Evolutionary conservation across 2,329 filamentous ascomycete genomes (phyloP).

Genomic region (Atkinsonella hypoxylon): DNA sequence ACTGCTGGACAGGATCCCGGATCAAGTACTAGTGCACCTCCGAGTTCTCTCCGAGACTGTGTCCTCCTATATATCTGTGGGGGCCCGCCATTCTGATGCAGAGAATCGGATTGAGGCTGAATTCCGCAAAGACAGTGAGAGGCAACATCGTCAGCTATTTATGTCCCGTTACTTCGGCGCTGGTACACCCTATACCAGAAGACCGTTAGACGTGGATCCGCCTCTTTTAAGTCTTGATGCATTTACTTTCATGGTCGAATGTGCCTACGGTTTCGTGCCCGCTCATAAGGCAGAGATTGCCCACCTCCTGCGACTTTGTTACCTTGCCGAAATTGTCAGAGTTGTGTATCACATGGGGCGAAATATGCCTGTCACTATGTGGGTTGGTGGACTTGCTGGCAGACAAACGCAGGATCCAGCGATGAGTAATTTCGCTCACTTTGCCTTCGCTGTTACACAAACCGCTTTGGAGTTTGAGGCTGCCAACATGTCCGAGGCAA

Average conservation of each 20-base stretch:
- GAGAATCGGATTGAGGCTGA: slow-evolving; percentile 53
- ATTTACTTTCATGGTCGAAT: slow-evolving; percentile 74
- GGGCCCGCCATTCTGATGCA: slow-evolving; percentile 49
- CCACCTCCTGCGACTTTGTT: slow-evolving; percentile 75
- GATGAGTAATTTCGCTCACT: slow-evolving; percentile 43
- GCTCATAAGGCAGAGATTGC: slow-evolving; percentile 61
- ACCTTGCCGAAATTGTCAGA: slow-evolving; percentile 83
- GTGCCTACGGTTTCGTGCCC: slow-evolving; percentile 56
- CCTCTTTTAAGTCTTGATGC: slow-evolving; percentile 58
- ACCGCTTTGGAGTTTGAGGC: slow-evolving; percentile 30
- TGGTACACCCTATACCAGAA: slow-evolving; percentile 4
- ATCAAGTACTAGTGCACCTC: slow-evolving; percentile 74
- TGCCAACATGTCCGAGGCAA: slow-evolving; percentile 15
- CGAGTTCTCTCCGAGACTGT: slow-evolving; percentile 83
- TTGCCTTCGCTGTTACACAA: slow-evolving; percentile 37
- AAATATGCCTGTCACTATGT: slow-evolving; percentile 38
- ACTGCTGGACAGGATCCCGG: slow-evolving; percentile 71
- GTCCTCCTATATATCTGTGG: slow-evolving; percentile 70
- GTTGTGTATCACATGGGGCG: slow-evolving; percentile 50
- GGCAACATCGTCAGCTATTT: slow-evolving; percentile 68
- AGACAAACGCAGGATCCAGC: slow-evolving; percentile 31
- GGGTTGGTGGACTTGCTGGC: slow-evolving; percentile 33
- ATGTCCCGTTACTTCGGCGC: slow-evolving; percentile 41
- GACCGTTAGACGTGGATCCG: slow-evolving; percentile 33
- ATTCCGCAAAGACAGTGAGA: slow-evolving; percentile 53